Base-by-base conservation (phyloP, 2,329 filamentous ascomycete species). In the Aureobasidium sp. region DNA sequence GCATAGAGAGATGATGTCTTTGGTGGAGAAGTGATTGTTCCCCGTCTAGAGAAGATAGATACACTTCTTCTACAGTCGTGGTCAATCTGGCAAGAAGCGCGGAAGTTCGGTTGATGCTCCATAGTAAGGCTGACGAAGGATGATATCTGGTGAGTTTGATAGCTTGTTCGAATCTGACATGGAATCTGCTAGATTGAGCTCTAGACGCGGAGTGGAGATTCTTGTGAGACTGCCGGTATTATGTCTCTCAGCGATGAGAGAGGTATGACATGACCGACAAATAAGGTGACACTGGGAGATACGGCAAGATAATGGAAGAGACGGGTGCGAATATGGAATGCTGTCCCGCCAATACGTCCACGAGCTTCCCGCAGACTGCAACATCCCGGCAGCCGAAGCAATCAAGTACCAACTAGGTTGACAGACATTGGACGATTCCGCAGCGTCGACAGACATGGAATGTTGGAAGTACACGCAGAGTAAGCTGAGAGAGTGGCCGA, bases 1-100 rank as follows among this genome's bases (percentile, higher is more conserved):
- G 67, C 65, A 22, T 51, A 34, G 47, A 69, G 64, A 39, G 65
- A 67, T 2, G 63, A 53, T 27, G 65, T 58, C 25, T 53, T 67
- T 7, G 66, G 64, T 37, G 68, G 67, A 2, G 69, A 67, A 17
- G 68, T 67, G 20, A 69, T 66, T 39, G 67, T 66, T 25, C 72
- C 72, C 63, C 68, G 67, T n/a, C 72, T 64, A 52, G 71, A 73
- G 64, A 75, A 75, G 65, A 75, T 73, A 7, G 72, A 74, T 27
- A 69, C 67, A 64, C 68, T 73, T 47, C 72, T 66, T 61, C 71
- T 64, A 25, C 49, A 39, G 4, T 62, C 37, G 22, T 31, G 15
- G 15, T 56, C 47, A 22, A 44, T 29, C 14, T 53, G 59, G 41
- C 36, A 20, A 12, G 45, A 27, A 27, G 36, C 12, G 17, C 25